Evolutionary conservation across 1,284 basidiomycete species (phyloP).

Genomic region (Xanthoconium separans): DNA sequence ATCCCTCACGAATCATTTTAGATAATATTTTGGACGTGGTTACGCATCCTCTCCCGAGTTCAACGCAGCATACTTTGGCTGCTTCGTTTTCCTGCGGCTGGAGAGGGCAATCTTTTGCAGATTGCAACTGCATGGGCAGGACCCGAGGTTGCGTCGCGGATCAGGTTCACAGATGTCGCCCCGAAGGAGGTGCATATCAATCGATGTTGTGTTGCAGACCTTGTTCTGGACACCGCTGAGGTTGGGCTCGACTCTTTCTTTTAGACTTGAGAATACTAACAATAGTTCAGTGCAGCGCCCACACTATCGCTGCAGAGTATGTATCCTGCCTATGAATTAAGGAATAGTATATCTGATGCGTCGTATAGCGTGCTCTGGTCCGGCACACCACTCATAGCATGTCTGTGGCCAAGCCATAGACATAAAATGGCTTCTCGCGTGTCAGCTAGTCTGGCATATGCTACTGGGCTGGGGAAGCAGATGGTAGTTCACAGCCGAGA

Average conservation of each 20-base stretch:
- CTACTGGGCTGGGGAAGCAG: slow-evolving; percentile 53
- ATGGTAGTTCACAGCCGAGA: slow-evolving; percentile 51
- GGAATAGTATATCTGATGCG: slow-evolving; percentile 6
- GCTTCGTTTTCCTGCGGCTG: slow-evolving; percentile 57
- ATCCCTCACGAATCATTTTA: slow-evolving; percentile 16
- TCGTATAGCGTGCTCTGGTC: slow-evolving; percentile 52
- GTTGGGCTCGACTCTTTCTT: slow-evolving; percentile 27
- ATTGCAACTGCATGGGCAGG: slow-evolving; percentile 54
- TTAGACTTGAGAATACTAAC: not conserved
- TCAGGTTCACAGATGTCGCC: slow-evolving; percentile 59
- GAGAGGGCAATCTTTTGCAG: slow-evolving; percentile 51
- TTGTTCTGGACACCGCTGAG: slow-evolving; percentile 65
- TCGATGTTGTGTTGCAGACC: slow-evolving; percentile 54
- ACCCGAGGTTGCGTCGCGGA: slow-evolving; percentile 49
- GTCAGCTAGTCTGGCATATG: slow-evolving; percentile 54
- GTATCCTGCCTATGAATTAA: slow-evolving; percentile 17
- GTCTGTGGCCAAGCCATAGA: slow-evolving; percentile 53
- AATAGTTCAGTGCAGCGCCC: slow-evolving; percentile 52
- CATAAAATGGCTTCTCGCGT: slow-evolving; percentile 66
- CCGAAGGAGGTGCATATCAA: slow-evolving; percentile 54
- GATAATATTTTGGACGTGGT: slow-evolving; percentile 54
- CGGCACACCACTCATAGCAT: slow-evolving; percentile 60
- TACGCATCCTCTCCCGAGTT: slow-evolving; percentile 50
- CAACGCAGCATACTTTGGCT: slow-evolving; percentile 61
- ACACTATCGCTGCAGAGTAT: slow-evolving; percentile 61